These are phyloP conservation scores for Carallia brachiata DNA, from an alignment of 345 rosid genomes.

Conservation along the genomic window DNA sequence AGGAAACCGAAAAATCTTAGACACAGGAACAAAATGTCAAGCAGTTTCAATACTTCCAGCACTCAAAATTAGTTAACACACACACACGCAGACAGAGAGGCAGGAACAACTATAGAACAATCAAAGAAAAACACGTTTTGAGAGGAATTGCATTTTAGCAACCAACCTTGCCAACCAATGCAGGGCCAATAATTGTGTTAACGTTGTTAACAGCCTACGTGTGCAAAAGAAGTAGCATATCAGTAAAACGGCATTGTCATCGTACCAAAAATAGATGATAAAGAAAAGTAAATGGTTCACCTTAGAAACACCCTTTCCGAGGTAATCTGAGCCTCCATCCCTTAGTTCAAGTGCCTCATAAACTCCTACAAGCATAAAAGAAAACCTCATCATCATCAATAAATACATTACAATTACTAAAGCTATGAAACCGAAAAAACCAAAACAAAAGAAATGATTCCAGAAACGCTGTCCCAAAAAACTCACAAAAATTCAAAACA, in stretches of 20 bases:
- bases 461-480: not conserved
- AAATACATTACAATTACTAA: not conserved
- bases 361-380: slow-evolving; percentile 34
- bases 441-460: not conserved
- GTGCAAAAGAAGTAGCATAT: slow-evolving; percentile 6
- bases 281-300: slow-evolving; percentile 18
- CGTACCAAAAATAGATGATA: not conserved
- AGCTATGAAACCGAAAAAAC: not conserved
- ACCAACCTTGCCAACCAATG: slow-evolving; percentile 64
- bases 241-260: not conserved
- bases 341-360: slow-evolving; percentile 66
- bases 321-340: slow-evolving; percentile 69
- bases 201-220: slow-evolving; percentile 62
- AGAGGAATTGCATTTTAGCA: not conserved
- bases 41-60: not conserved
- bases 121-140: too few relatives aligned
- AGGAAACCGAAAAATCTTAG: not conserved
- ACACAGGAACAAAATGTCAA: not conserved
- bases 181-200: slow-evolving; percentile 55
- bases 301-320: slow-evolving; percentile 70
- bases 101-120: rapidly evolving
- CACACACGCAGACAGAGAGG: too few relatives aligned
- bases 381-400: not conserved
- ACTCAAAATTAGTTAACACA: too few relatives aligned
- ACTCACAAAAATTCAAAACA: not conserved